A percentile compares a stretch with the other conserved stretches of the same genome.
These are phyloP conservation scores for Sicyos edulis DNA, from an alignment of 306 rosid genomes.

Conservation along the genomic window DNA sequence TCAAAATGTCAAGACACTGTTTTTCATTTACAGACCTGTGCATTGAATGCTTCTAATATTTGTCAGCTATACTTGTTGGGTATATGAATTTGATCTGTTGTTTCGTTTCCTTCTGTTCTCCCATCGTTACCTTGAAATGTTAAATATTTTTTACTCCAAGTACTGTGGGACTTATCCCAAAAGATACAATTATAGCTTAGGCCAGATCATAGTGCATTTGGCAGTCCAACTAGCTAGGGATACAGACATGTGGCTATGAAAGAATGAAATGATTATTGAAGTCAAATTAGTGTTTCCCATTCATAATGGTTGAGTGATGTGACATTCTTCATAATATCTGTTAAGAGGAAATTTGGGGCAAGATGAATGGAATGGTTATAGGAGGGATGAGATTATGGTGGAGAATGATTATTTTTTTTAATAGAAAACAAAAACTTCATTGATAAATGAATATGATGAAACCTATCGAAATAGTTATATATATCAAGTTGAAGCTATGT, in stretches of 20 bases:
- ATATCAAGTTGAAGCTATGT: too few relatives aligned
- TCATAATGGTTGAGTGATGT: not conserved
- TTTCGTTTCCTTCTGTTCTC: not conserved
- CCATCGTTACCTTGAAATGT: not conserved
- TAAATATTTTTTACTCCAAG: not conserved
- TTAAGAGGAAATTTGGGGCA: too few relatives aligned
- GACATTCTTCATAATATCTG: not conserved
- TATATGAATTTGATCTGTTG: not conserved
- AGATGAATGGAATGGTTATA: too few relatives aligned
- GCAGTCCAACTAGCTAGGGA: not conserved
- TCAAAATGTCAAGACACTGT: not conserved
- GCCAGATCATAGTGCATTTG: not conserved
- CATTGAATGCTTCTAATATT: not conserved
- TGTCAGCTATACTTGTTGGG: not conserved
- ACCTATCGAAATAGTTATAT: too few relatives aligned
- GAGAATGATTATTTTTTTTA: too few relatives aligned
- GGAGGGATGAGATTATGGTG: too few relatives aligned
- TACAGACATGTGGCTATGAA: constrained; percentile 7
- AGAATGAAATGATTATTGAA: not conserved
- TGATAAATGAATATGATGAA: too few relatives aligned
- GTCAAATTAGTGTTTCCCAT: not conserved
- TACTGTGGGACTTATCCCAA: not conserved
- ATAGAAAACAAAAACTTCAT: too few relatives aligned
- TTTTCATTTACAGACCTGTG: not conserved
- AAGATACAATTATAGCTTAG: not conserved